Evolutionary conservation across 2,329 filamentous ascomycete species (phyloP).

Genomic region (Penicillium sp.): DNA sequence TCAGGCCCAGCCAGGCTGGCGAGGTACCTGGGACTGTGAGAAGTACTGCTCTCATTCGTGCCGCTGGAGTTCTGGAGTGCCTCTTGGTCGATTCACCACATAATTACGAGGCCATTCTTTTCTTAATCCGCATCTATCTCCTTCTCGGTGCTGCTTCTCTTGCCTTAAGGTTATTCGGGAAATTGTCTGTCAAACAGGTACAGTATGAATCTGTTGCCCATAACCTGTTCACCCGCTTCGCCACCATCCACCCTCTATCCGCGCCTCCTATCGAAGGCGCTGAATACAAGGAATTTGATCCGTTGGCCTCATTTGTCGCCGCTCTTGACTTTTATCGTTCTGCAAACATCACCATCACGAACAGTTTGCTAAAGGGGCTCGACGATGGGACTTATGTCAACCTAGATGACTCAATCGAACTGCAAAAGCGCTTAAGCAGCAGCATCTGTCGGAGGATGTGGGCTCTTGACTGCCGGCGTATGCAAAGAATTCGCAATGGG

Average conservation of each 20-base stretch:
- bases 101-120: slow-evolving; percentile 45
- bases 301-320: slow-evolving; percentile 40
- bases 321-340: slow-evolving; percentile 43
- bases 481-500: slow-evolving; percentile 40
- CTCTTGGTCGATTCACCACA: slow-evolving; percentile 44
- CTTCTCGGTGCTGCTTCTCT: slow-evolving; percentile 45
- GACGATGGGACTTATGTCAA: slow-evolving; percentile 45
- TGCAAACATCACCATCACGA: slow-evolving; percentile 37
- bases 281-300: slow-evolving; percentile 43
- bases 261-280: slow-evolving; percentile 39
- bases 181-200: slow-evolving; percentile 48
- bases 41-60: slow-evolving; percentile 36
- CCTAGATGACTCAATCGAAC: slow-evolving; percentile 42
- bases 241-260: slow-evolving; percentile 46
- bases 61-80: slow-evolving; percentile 39
- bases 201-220: slow-evolving; percentile 49
- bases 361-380: slow-evolving; percentile 39
- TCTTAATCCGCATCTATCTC: slow-evolving; percentile 45
- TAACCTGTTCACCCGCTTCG: slow-evolving; percentile 47
- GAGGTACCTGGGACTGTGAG: slow-evolving; percentile 21
- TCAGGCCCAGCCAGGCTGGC: slow-evolving; percentile 29
- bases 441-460: slow-evolving; percentile 44
- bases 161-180: slow-evolving; percentile 45
- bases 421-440: slow-evolving; percentile 37
- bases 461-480: slow-evolving; percentile 42